Evolutionary conservation across 202 grass and related monocot species (phyloP).

Genomic region (Schoenoplectus triqueter): DNA sequence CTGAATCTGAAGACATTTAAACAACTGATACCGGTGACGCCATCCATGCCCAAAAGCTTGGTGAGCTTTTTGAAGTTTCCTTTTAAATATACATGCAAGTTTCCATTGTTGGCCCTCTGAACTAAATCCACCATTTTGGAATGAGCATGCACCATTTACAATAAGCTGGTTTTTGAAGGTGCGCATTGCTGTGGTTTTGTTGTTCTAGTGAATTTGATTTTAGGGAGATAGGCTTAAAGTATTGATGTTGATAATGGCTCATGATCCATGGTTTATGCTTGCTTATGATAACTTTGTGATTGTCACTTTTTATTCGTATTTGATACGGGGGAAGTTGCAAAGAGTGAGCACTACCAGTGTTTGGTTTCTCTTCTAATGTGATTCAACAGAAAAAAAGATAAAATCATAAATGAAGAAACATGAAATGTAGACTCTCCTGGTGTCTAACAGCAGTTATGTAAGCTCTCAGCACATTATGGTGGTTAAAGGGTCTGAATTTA

Average conservation of each 20-base stretch:
- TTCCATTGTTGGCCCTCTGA: neutral
- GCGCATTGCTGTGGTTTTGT: neutral
- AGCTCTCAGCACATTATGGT: neutral
- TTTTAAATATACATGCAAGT: conserved; percentile 11
- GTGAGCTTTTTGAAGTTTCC: conserved; percentile 21
- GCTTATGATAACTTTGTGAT: neutral
- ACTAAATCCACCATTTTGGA: neutral
- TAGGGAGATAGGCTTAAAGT: conserved; percentile 4
- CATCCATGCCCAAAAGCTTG: conserved; percentile 49
- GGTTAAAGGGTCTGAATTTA: neutral
- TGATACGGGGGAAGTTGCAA: neutral
- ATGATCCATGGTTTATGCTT: neutral
- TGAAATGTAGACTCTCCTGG: neutral
- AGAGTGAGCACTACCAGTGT: neutral
- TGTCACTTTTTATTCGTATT: neutral
- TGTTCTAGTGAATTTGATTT: conserved; percentile 24
- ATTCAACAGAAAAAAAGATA: neutral
- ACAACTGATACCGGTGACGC: conserved; percentile 49
- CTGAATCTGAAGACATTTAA: conserved; percentile 60
- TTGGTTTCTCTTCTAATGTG: neutral
- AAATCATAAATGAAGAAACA: neutral
- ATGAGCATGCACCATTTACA: too few species aligned
- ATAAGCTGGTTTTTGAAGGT: neutral
- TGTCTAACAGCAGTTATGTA: neutral
- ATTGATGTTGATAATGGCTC: neutral